Evolutionary conservation across 352 stramenopile species (phyloP).

Genomic region (Globisporangium cylindrosporum): DNA sequence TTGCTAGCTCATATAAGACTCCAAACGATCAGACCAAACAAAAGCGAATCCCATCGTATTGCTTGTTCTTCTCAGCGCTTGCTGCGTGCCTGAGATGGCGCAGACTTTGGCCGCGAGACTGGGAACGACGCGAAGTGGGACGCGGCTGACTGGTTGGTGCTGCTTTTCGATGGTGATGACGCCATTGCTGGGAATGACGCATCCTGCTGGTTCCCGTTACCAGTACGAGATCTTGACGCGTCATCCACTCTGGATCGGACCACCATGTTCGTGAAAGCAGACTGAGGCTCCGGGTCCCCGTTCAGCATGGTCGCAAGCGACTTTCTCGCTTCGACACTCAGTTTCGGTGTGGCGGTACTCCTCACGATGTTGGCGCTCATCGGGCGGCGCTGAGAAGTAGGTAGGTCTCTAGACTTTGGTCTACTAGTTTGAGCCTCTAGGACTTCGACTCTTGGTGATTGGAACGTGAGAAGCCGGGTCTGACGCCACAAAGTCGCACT

Average conservation of each 20-base stretch:
- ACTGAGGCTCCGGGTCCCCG: background rate
- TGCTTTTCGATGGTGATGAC: background rate
- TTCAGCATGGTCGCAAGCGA: conserved; percentile 12
- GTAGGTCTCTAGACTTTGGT: background rate
- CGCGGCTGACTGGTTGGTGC: background rate
- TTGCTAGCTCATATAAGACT: too few species aligned
- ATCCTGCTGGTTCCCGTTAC: background rate
- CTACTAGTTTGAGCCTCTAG: background rate
- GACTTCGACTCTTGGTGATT: conserved; percentile 14
- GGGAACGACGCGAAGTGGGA: conserved; percentile 13
- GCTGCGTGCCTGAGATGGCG: conserved; percentile 10
- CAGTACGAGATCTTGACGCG: too few species aligned
- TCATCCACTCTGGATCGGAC: background rate
- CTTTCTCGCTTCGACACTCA: conserved; percentile 3
- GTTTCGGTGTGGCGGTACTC: background rate
- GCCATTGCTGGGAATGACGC: background rate
- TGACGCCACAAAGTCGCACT: conserved; percentile 49
- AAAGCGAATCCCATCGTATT: too few species aligned
- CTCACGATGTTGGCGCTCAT: conserved; percentile 4
- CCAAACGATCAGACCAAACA: too few species aligned
- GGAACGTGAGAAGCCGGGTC: conserved; percentile 40
- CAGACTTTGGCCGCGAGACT: conserved; percentile 18
- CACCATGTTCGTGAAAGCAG: background rate
- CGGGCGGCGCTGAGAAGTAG: background rate
- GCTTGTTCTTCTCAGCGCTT: background rate